Evolutionary conservation across 2,329 filamentous ascomycete genomes (phyloP).

Genomic region (Phialophora chinensis): DNA sequence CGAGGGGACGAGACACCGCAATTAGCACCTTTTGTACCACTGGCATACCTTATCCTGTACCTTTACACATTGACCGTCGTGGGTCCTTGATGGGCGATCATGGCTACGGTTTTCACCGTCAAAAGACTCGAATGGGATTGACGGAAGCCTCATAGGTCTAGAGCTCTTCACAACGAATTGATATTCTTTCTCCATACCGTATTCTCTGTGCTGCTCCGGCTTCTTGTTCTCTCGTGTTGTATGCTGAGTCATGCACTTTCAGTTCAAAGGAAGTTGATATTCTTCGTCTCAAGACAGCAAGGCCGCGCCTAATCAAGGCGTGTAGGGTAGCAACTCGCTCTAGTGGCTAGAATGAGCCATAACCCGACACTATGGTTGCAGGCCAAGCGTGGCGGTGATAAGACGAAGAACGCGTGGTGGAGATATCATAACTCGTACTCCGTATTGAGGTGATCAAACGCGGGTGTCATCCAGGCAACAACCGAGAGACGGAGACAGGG

Average conservation of each 20-base stretch:
- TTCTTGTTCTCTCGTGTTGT: not conserved
- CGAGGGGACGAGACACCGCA: not conserved
- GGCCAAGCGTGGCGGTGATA: not conserved
- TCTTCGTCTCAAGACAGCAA: not conserved
- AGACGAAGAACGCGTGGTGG: not conserved
- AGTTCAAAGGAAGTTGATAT: not conserved
- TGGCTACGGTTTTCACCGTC: not conserved
- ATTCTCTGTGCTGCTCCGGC: not conserved
- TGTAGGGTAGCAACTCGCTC: not conserved
- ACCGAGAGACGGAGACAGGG: too few relatives aligned
- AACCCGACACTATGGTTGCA: not conserved
- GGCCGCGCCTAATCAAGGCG: not conserved
- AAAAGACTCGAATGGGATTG: not conserved
- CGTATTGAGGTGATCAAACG: not conserved
- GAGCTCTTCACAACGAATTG: not conserved
- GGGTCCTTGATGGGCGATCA: not conserved
- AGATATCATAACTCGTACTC: not conserved
- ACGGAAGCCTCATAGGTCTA: not conserved
- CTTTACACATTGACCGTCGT: not conserved
- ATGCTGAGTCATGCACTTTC: not conserved
- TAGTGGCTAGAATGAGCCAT: not conserved
- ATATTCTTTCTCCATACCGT: not conserved
- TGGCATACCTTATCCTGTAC: slow-evolving; percentile 1
- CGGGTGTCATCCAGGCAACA: not conserved
- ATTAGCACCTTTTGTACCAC: not conserved